These are phyloP conservation scores for Cladosporium sp. DNA, from an alignment of 2,329 filamentous ascomycete genomes.

Conservation along the genomic window DNA sequence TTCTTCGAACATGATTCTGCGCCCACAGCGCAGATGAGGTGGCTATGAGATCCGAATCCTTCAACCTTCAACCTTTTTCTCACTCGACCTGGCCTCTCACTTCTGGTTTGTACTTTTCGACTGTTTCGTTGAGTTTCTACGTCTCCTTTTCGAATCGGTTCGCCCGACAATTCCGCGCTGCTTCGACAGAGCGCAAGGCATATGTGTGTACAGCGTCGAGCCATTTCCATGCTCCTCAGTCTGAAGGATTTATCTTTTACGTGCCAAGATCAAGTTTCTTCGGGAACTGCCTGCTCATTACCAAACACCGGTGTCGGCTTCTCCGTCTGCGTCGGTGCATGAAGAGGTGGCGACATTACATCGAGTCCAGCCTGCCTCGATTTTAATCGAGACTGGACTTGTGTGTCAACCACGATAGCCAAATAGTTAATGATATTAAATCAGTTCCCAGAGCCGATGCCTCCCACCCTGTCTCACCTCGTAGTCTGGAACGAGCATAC, in stretches of 20 bases:
- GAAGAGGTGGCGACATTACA: constrained; percentile 56
- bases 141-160: background rate
- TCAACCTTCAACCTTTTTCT: background rate
- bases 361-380: background rate
- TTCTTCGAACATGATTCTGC: constrained; percentile 6
- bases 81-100: background rate
- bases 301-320: constrained; percentile 57
- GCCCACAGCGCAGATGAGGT: constrained; percentile 9
- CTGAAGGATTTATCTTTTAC: constrained; percentile 60
- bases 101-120: constrained; percentile 3
- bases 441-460: background rate
- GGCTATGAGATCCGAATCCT: constrained; percentile 14
- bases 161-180: constrained; percentile 19
- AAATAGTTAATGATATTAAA: background rate
- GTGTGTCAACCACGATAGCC: background rate
- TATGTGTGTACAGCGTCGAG: constrained; percentile 69
- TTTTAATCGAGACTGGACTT: too few species aligned
- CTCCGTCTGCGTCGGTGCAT: constrained; percentile 57
- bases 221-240: constrained; percentile 55
- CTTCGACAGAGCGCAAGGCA: constrained; percentile 41
- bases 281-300: constrained; percentile 51
- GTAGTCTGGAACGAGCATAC: too few species aligned
- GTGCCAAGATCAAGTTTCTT: constrained; percentile 56
- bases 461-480: background rate
- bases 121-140: constrained; percentile 4